phyloP scores from a whole-genome alignment of 2,329 filamentous ascomycete species.

The Arthrobotrys sphaeroides region DNA sequence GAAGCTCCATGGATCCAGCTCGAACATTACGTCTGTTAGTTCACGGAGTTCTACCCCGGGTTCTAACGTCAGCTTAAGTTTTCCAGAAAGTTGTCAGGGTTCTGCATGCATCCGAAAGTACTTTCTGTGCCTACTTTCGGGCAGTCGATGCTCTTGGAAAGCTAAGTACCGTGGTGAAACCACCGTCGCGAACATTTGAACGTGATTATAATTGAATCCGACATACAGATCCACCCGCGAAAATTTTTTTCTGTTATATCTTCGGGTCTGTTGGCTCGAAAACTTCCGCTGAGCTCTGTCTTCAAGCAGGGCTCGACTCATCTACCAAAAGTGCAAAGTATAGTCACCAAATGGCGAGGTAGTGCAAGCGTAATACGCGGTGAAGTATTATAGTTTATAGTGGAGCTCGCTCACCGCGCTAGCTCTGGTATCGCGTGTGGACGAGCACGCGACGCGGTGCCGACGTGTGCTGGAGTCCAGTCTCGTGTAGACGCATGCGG shows the following conservation, averaged over 20 bases:
- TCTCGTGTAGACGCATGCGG: not conserved
- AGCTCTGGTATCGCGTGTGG: conserved; percentile 5
- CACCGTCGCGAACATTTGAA: conserved; percentile 38
- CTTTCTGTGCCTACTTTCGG: not conserved
- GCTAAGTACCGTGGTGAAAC: conserved; percentile 8
- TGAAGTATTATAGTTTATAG: not conserved
- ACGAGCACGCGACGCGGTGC: conserved; percentile 1
- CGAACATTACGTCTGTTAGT: no score
- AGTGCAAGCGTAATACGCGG: conserved; percentile 18
- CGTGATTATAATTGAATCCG: conserved; percentile 12
- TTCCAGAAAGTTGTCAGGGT: conserved; percentile 1
- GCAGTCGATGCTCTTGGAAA: not conserved
- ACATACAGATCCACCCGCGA: conserved; percentile 14
- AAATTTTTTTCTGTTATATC: not conserved
- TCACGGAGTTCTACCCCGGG: not conserved
- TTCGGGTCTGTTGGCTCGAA: conserved; percentile 27
- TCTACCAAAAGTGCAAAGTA: conserved; percentile 43
- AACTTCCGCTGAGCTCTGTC: conserved; percentile 41
- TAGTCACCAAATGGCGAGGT: conserved; percentile 37
- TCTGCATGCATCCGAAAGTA: conserved; percentile 50
- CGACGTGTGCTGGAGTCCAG: not conserved
- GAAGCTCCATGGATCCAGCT: no score
- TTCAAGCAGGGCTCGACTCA: conserved; percentile 37
- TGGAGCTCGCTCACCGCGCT: not conserved
- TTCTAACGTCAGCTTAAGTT: conserved; percentile 34